A percentile compares a stretch with the other conserved stretches of the same genome.
phyloP scores from a whole-genome alignment of 2,329 filamentous ascomycete genomes.

The Phoma sp. region DNA sequence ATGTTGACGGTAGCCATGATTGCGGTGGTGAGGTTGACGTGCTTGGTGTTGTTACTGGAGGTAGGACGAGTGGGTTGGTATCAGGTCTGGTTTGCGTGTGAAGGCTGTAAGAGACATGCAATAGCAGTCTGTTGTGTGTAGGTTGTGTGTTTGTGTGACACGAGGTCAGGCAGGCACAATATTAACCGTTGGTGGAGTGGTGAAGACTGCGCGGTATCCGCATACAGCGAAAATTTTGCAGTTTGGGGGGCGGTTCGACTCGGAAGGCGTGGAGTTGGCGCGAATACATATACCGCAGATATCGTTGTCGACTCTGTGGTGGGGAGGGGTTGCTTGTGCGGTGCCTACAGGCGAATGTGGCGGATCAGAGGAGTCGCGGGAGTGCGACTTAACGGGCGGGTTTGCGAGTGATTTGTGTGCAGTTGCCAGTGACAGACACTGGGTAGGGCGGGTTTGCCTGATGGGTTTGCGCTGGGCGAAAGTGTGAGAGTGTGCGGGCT shows the following conservation, averaged over 20 bases:
- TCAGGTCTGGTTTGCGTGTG: slow-evolving; percentile 55
- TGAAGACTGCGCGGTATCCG: slow-evolving; percentile 91
- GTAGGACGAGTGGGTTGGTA: slow-evolving; percentile 13
- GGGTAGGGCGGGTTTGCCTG: slow-evolving; percentile 24
- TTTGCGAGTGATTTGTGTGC: slow-evolving; percentile 22
- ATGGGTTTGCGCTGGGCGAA: slow-evolving; percentile 30
- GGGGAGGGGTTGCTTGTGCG: slow-evolving; percentile 40
- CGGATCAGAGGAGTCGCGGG: slow-evolving; percentile 43
- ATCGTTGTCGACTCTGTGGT: slow-evolving; percentile 39
- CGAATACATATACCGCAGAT: slow-evolving; percentile 95
- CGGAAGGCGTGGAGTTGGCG: slow-evolving; percentile 92
- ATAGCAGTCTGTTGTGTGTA: slow-evolving; percentile 46
- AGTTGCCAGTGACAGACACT: slow-evolving; percentile 32
- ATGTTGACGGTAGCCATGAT: slow-evolving; percentile 98
- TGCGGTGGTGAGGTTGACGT: slow-evolving; percentile 56
- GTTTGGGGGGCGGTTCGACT: slow-evolving; percentile 92
- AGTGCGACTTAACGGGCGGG: slow-evolving; percentile 30
- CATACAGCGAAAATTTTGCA: slow-evolving; percentile 96
- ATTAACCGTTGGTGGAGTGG: slow-evolving; percentile 93
- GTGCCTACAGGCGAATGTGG: slow-evolving; percentile 41
- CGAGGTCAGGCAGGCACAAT: slow-evolving; percentile 47
- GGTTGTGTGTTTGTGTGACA: slow-evolving; percentile 48
- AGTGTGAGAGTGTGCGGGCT: slow-evolving; percentile 28
- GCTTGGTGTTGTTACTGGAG: slow-evolving; percentile 28
- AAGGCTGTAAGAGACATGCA: slow-evolving; percentile 69